Percentiles rank a stretch among this genome's conserved stretches.
phyloP scores from a whole-genome alignment of 2,329 filamentous ascomycete species.

The Trichoderma afroharzianum region DNA sequence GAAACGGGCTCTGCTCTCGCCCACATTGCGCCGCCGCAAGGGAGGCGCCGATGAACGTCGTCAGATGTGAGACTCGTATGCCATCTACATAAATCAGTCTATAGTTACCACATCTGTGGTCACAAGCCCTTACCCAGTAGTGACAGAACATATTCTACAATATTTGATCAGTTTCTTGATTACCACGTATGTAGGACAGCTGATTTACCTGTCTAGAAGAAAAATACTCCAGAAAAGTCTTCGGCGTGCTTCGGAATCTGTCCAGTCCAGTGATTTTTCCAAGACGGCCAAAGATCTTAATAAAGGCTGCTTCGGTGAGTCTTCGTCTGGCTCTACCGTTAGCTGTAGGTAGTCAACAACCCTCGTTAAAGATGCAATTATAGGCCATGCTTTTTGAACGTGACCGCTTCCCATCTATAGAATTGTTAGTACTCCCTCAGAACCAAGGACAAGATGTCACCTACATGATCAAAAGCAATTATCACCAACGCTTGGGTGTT shows the following conservation, averaged over 20 bases:
- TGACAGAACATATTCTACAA: not conserved
- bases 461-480: not conserved
- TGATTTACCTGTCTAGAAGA: not conserved
- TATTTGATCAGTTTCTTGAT: not conserved
- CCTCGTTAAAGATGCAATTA: slow-evolving; percentile 25
- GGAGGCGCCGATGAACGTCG: slow-evolving; percentile 18
- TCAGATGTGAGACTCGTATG: not conserved
- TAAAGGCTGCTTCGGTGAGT: slow-evolving; percentile 4
- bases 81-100: not conserved
- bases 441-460: not conserved
- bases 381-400: not conserved
- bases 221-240: not conserved
- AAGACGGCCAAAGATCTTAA: not conserved
- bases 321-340: slow-evolving; percentile 23
- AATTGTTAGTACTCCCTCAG: not conserved
- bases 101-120: not conserved
- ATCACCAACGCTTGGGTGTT: not conserved
- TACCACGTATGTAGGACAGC: not conserved
- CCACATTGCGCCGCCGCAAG: slow-evolving; percentile 40
- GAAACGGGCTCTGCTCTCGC: slow-evolving; percentile 36
- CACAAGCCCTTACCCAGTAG: not conserved
- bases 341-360: slow-evolving; percentile 32
- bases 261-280: not conserved
- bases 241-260: not conserved
- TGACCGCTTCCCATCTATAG: not conserved